Conservation (phyloP, 2,329 filamentous ascomycete genomes). For the Rachicladosporium sp. region DNA sequence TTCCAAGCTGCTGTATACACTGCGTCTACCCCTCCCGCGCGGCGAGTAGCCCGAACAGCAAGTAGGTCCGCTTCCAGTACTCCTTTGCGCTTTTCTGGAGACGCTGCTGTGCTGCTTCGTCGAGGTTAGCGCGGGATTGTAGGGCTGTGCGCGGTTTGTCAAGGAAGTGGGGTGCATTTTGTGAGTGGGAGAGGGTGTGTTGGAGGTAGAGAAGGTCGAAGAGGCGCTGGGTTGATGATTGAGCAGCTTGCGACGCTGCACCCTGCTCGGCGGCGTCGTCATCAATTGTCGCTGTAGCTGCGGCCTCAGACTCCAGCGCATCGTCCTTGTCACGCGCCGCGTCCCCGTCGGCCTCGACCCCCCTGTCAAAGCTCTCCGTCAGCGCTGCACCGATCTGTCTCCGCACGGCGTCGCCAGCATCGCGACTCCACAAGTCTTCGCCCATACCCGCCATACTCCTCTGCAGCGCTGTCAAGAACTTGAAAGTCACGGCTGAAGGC, state of each 20-base stretch:
- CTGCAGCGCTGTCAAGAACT: conserved; percentile 54
- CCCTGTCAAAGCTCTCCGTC: conserved; percentile 16
- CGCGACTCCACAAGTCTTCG: conserved; percentile 67
- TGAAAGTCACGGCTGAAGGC: conserved; percentile 63
- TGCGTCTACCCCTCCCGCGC: conserved; percentile 20
- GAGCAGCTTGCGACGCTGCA: conserved; percentile 7
- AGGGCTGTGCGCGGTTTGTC: not conserved
- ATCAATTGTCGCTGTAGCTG: conserved; percentile 8
- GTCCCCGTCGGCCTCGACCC: conserved; percentile 6
- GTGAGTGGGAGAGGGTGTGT: not conserved
- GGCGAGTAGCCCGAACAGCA: conserved; percentile 66
- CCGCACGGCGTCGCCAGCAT: conserved; percentile 54
- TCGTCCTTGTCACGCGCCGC: conserved; percentile 8
- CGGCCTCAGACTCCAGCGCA: conserved; percentile 6
- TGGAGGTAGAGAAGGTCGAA: conserved; percentile 33
- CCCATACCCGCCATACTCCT: conserved; percentile 58
- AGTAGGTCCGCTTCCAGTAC: conserved; percentile 70
- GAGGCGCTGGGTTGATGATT: conserved; percentile 22
- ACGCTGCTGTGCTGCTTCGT: conserved; percentile 38
- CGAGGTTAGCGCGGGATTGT: conserved; percentile 18
- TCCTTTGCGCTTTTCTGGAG: conserved; percentile 56
- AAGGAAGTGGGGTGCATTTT: conserved; percentile 1
- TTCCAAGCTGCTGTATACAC: not conserved
- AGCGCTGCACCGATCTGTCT: conserved; percentile 41
- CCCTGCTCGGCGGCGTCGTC: conserved; percentile 1